phyloP scores from a whole-genome alignment of 805 yeast genomes.

The Ogataea ramenticola region DNA sequence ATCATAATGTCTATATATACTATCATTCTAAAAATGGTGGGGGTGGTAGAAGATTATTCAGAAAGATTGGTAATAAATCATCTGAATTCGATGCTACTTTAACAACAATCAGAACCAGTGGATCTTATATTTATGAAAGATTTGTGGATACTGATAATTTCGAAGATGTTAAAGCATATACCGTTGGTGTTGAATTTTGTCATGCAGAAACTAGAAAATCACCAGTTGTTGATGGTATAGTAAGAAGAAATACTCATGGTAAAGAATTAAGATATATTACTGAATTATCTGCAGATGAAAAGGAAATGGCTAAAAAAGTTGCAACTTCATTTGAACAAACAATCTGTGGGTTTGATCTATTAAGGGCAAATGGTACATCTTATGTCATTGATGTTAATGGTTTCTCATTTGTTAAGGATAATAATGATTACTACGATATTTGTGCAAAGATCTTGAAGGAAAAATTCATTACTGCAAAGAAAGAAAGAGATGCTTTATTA shows the following conservation, averaged over 20 bases:
- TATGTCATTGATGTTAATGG: slow-evolving; percentile 98
- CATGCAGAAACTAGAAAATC: slow-evolving; percentile 98
- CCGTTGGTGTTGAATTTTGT: slow-evolving; percentile 85
- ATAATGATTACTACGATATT: slow-evolving; percentile 73
- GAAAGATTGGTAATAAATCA: slow-evolving; percentile 95
- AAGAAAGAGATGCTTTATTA: slow-evolving; percentile 28
- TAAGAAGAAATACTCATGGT: slow-evolving; percentile 93
- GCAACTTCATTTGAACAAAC: slow-evolving; percentile 78
- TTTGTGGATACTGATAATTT: slow-evolving; percentile 98
- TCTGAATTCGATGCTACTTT: slow-evolving; percentile 90
- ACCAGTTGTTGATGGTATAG: slow-evolving; percentile 99
- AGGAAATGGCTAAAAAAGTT: slow-evolving; percentile 71
- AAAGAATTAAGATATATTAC: slow-evolving; percentile 92
- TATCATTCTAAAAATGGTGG: slow-evolving; percentile 89
- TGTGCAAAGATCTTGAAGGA: slow-evolving; percentile 73
- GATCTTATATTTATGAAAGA: slow-evolving; percentile 86
- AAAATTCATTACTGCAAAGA: slow-evolving; percentile 60
- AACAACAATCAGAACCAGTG: slow-evolving; percentile 70
- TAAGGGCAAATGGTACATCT: slow-evolving; percentile 81
- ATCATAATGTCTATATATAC: slow-evolving; percentile 91
- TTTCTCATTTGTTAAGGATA: slow-evolving; percentile 94
- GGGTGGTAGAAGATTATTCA: slow-evolving; percentile 89
- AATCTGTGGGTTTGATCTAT: slow-evolving; percentile 92
- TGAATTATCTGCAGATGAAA: slow-evolving; percentile 66
- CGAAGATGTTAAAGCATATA: slow-evolving; percentile 97